These are phyloP conservation scores for Trichomonas vaginalis DNA, from an alignment of 208 protist species.

Conservation along the genomic window DNA sequence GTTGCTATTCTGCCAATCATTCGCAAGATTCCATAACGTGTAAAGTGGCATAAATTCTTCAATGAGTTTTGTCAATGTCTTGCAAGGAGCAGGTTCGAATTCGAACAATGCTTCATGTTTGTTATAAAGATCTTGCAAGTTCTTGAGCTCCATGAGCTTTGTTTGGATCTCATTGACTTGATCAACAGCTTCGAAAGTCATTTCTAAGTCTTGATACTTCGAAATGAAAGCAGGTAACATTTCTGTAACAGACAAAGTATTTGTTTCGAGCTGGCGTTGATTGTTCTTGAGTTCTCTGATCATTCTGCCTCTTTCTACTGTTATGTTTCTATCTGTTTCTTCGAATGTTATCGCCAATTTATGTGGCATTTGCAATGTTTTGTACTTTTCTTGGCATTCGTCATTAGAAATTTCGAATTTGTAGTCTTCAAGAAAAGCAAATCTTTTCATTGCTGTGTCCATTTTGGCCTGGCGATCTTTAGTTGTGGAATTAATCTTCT, in stretches of 20 bases:
- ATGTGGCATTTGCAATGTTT: not conserved
- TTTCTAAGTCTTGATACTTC: not conserved
- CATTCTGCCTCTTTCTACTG: not conserved
- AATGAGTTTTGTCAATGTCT: not conserved
- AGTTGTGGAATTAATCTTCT: not conserved
- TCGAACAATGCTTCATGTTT: not conserved
- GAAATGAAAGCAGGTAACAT: not conserved
- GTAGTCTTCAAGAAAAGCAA: not conserved
- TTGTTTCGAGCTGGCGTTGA: not conserved
- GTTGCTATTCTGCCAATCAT: not conserved
- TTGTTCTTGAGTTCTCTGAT: not conserved
- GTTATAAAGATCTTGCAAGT: not conserved
- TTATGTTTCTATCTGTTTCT: not conserved
- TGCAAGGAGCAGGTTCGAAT: not conserved
- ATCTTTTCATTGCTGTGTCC: not conserved
- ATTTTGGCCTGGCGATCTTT: not conserved
- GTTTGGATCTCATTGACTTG: not conserved
- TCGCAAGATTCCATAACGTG: not conserved
- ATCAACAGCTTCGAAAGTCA: not conserved
- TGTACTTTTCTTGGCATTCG: not conserved
- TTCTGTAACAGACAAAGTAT: not conserved
- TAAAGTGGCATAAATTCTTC: not conserved
- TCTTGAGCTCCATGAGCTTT: not conserved
- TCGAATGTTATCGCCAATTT: not conserved
- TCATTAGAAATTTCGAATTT: slow-evolving; percentile 6